phyloP scores from a whole-genome alignment of 1,139 yeast genomes.

The Debaryomycetaceae sp. region DNA sequence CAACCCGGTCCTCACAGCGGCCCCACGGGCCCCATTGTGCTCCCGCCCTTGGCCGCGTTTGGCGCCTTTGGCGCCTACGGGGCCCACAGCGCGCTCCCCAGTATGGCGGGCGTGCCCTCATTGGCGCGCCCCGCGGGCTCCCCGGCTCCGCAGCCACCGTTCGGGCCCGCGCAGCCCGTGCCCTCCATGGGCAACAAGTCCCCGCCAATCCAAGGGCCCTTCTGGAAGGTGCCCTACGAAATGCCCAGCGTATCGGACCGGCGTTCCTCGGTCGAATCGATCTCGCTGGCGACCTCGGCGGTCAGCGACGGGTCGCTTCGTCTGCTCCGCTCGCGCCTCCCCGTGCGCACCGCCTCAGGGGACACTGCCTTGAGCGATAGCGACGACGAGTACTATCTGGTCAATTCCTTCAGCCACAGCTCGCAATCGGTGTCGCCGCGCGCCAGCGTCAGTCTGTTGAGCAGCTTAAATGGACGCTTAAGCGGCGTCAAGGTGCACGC shows the following conservation, averaged over 20 bases:
- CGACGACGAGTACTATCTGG: constrained; percentile 40
- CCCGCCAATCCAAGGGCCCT: constrained; percentile 43
- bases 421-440: constrained; percentile 40
- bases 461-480: constrained; percentile 44
- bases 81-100: too few species aligned
- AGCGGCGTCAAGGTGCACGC: constrained; percentile 14
- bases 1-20: constrained; percentile 4
- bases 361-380: constrained; percentile 28
- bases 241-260: constrained; percentile 32
- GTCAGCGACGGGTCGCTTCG: constrained; percentile 10
- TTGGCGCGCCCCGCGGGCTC: too few species aligned
- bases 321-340: constrained; percentile 19
- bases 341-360: constrained; percentile 25
- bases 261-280: constrained; percentile 34
- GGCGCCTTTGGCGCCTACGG: too few species aligned
- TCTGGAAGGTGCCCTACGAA: constrained; percentile 51
- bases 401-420: constrained; percentile 20
- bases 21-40: constrained; percentile 2
- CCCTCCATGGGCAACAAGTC: too few species aligned
- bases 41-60: too few species aligned
- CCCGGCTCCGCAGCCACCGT: too few species aligned
- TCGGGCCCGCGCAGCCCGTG: too few species aligned
- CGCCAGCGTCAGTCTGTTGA: constrained; percentile 40
- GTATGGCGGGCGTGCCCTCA: too few species aligned
- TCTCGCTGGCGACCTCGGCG: constrained; percentile 19